A percentile compares a stretch with the other conserved stretches of the same genome.
phyloP scores from a whole-genome alignment of 179 eudicot genomes.

The Patellifolia procumbens region DNA sequence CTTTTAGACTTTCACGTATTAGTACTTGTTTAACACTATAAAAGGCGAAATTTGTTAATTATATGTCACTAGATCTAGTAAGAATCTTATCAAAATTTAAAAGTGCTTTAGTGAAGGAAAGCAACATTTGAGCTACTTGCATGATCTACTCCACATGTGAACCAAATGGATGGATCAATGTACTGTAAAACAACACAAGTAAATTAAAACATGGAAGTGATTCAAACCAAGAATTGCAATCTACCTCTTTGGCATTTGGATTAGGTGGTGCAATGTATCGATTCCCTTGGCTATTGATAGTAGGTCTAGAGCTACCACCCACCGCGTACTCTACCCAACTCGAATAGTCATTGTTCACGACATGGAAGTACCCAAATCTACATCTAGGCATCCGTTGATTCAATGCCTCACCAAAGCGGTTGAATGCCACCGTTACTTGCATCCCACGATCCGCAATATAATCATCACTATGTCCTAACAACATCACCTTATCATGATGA shows the following conservation, averaged over 20 bases:
- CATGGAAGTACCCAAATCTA: conserved; percentile 46
- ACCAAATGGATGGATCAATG: conserved; percentile 11
- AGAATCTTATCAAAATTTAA: conserved; percentile 15
- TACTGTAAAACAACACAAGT: background rate
- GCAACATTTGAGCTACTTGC: conserved; percentile 24
- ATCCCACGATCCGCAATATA: conserved; percentile 40
- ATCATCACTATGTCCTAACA: conserved; percentile 49
- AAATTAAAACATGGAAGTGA: background rate
- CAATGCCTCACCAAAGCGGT: conserved; percentile 42
- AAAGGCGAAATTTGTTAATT: background rate
- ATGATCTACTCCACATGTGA: conserved; percentile 13
- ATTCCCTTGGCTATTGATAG: conserved; percentile 53
- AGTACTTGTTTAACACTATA: background rate
- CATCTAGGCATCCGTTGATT: conserved; percentile 50
- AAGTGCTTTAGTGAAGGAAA: conserved; percentile 18
- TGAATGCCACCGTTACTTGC: conserved; percentile 54
- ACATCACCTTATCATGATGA: conserved; percentile 49
- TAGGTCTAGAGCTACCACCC: conserved; percentile 48
- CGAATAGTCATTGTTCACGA: conserved; percentile 49
- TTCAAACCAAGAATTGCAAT: background rate
- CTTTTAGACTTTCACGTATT: background rate
- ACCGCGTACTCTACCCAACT: conserved; percentile 49
- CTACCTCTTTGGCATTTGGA: conserved; percentile 42
- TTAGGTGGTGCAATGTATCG: conserved; percentile 47
- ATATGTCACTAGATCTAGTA: conserved; percentile 15